phyloP scores from a whole-genome alignment of 2,329 filamentous ascomycete species.

The Fusarium brevicatenulatum region DNA sequence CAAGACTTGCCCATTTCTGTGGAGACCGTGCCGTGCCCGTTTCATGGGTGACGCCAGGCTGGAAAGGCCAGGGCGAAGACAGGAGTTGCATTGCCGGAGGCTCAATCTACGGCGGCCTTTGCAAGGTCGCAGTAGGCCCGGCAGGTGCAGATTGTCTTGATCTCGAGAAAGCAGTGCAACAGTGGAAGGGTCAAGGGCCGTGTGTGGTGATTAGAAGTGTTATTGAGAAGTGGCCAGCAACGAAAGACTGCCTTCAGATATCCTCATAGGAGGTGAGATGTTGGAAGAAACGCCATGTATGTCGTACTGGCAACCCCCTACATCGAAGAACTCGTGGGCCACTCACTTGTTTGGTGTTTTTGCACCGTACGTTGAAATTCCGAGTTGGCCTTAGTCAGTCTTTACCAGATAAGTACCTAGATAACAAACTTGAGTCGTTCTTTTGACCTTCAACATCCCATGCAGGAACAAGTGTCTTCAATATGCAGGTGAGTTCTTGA shows the following conservation, averaged over 20 bases:
- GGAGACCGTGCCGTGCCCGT: conserved; percentile 39
- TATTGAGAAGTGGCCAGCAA: conserved; percentile 12
- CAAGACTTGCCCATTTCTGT: conserved; percentile 29
- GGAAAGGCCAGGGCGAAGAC: conserved; percentile 37
- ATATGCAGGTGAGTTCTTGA: not conserved
- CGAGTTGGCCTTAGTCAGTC: conserved; percentile 42
- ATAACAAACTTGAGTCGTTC: conserved; percentile 40
- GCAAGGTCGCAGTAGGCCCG: conserved; percentile 36
- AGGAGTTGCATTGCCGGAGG: conserved; percentile 34
- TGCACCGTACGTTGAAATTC: conserved; percentile 24
- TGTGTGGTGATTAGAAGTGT: conserved; percentile 11
- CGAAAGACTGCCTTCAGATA: conserved; percentile 2
- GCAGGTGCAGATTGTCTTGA: conserved; percentile 46
- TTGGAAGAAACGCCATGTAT: conserved; percentile 13
- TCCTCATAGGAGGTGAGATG: conserved; percentile 13
- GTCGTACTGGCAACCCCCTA: conserved; percentile 13
- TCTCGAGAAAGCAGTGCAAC: conserved; percentile 40
- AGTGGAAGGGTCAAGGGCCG: conserved; percentile 24
- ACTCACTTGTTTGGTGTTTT: conserved; percentile 33
- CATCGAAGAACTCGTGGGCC: conserved; percentile 11
- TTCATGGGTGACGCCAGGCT: conserved; percentile 33
- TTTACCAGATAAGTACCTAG: conserved; percentile 31
- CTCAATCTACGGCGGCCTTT: conserved; percentile 33
- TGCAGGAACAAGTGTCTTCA: not conserved
- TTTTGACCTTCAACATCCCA: conserved; percentile 13